Base-by-base conservation (phyloP, 2,329 filamentous ascomycete species). In the Penicillium italicum region DNA sequence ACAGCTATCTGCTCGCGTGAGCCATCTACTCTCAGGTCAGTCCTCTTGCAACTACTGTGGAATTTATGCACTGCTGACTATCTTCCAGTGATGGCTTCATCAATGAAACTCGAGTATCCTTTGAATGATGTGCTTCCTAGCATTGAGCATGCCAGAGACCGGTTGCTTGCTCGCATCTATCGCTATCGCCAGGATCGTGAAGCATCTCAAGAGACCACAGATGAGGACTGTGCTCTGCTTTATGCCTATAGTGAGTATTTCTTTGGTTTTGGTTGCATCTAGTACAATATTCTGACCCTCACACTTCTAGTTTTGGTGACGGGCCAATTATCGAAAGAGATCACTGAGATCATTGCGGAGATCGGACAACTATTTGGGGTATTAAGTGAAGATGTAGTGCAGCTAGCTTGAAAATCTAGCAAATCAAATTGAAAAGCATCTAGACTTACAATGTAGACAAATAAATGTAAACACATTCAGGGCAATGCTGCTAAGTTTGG, bases 101-200 rank as follows among this genome's bases (percentile, higher is more conserved):
- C 90, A 14, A 85, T 97, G 76, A 96, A 96, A 80, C 82, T 97
- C 9, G 92, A 96, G 74, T 97, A 96, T 66, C 92, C 94, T 0
- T 80, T 99, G 56, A 93, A 89, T 34, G 91, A 97, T 68, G 90
- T 89, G 12, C 80, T 97, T 40, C 94, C 94, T 0, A 91, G 87
- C 58, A 89, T 95, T 31, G 85, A 89, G 47, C 85, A 89, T 69
- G 85, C 87, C 38, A 84, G 94, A 60, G 92, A 99, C 69, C 81
- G 89, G 56, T 77, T 97, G 43, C 79, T 99, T 22, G 89, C 90
- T 20, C 93, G 90, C 74, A 89, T 97, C 37, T 94, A 95, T 66
- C 85, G 88, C 66, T 97, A 94, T 73, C 81, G 93, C 53, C 87
- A 89, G 69, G 85, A 87, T 53, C 84, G 86, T 52, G 78, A 80